These are phyloP conservation scores for Hyaloperonospora arabidopsidis DNA, from an alignment of 352 stramenopile species.

Conservation along the genomic window DNA sequence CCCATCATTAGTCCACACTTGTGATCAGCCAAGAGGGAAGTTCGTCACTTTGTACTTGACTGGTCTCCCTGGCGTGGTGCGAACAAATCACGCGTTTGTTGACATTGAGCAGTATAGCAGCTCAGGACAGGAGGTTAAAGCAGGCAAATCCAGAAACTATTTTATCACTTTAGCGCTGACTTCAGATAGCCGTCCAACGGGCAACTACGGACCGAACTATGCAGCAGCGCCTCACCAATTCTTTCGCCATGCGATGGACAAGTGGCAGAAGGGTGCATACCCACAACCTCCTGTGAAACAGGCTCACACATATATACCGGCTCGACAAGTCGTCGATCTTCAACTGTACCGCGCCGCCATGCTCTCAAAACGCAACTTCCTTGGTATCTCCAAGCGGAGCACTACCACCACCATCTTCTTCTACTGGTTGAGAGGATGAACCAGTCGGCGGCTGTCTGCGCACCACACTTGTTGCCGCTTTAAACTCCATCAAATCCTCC, in stretches of 20 bases:
- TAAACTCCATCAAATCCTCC: slow-evolving; percentile 66
- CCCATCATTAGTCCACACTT: no score
- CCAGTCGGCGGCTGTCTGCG: slow-evolving; percentile 21
- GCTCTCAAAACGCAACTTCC: slow-evolving; percentile 77
- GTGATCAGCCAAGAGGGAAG: no score
- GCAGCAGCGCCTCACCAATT: slow-evolving; percentile 19
- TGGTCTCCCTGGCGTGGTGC: no score
- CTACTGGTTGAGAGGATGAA: slow-evolving; percentile 13
- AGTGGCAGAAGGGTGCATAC: slow-evolving; percentile 15
- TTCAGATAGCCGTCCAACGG: slow-evolving; percentile 16
- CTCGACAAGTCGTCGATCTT: slow-evolving; percentile 12
- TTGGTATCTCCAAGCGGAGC: slow-evolving; percentile 33
- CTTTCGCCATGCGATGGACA: slow-evolving; percentile 20
- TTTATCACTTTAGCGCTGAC: slow-evolving; percentile 25
- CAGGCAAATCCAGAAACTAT: slow-evolving; percentile 32
- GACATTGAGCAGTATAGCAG: neutral
- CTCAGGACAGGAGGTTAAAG: neutral
- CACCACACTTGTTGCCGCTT: slow-evolving; percentile 31
- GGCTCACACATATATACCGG: slow-evolving; percentile 25
- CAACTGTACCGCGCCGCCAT: slow-evolving; percentile 15
- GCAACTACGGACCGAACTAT: slow-evolving; percentile 16
- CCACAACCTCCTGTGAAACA: slow-evolving; percentile 12
- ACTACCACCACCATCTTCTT: slow-evolving; percentile 18
- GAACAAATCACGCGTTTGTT: no score
- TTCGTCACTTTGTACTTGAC: no score